Percentiles rank a stretch among this genome's conserved stretches.
Conservation (phyloP, 768 basidiomycete genomes). For the Suillus bovinus region DNA sequence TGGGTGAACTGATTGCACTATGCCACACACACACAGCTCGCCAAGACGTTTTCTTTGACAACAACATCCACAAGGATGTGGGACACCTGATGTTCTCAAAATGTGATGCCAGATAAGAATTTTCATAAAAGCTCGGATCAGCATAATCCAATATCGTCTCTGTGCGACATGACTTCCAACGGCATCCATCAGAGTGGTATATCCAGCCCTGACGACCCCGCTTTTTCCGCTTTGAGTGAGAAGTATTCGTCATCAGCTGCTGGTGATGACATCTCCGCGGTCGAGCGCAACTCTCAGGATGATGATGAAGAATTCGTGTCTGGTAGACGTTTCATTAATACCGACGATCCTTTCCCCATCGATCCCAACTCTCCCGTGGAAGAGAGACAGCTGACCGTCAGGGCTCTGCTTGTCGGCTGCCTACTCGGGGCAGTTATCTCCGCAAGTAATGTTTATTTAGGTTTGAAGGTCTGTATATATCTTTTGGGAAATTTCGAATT, state of each 20-base stretch:
- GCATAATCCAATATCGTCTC: neutral
- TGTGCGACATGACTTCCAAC: neutral
- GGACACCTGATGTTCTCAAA: constrained; percentile 6
- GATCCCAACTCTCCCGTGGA: constrained; percentile 44
- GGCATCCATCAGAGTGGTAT: constrained; percentile 6
- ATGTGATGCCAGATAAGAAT: constrained; percentile 5
- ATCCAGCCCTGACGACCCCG: neutral
- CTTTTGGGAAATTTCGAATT: neutral
- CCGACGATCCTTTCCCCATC: constrained; percentile 50
- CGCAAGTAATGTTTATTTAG: constrained; percentile 67
- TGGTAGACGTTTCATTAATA: constrained; percentile 1
- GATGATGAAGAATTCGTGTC: neutral
- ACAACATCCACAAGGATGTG: neutral
- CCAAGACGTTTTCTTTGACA: neutral
- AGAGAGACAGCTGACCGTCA: constrained; percentile 43
- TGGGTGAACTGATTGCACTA: neutral
- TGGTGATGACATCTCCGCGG: constrained; percentile 11
- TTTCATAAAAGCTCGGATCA: constrained; percentile 8
- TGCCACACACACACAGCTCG: neutral
- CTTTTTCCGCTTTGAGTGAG: neutral
- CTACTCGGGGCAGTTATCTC: constrained; percentile 54
- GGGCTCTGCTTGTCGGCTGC: constrained; percentile 53
- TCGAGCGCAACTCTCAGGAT: constrained; percentile 11
- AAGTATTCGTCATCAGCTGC: constrained; percentile 8
- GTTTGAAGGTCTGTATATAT: constrained; percentile 44